Percentiles rank a stretch among this genome's conserved stretches.
These are phyloP conservation scores for Penicillium samsonianum DNA, from an alignment of 495 filamentous ascomycete genomes.

Conservation along the genomic window DNA sequence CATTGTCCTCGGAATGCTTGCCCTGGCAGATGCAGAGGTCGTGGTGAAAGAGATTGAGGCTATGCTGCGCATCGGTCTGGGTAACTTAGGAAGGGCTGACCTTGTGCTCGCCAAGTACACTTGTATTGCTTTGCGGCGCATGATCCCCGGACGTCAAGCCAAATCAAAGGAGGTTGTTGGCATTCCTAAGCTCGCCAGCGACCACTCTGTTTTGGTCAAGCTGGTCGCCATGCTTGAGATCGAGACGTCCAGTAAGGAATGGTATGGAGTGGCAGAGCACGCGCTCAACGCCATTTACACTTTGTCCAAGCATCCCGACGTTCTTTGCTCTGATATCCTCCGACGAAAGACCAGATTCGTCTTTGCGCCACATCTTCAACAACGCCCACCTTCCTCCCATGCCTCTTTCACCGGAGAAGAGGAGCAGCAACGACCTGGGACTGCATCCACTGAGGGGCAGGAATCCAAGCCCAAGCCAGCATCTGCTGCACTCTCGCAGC, in stretches of 20 bases:
- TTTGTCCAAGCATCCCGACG: slow-evolving; percentile 92
- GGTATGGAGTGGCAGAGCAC: slow-evolving; percentile 97
- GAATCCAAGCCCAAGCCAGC: slow-evolving; percentile 39
- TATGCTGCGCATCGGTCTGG: slow-evolving; percentile 88
- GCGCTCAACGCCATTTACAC: slow-evolving; percentile 94
- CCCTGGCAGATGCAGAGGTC: slow-evolving; percentile 87
- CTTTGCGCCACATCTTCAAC: slow-evolving; percentile 56
- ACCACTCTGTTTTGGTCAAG: slow-evolving; percentile 79
- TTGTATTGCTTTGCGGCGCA: slow-evolving; percentile 86
- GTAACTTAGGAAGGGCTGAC: slow-evolving; percentile 74
- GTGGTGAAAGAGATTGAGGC: slow-evolving; percentile 91
- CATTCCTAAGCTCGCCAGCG: slow-evolving; percentile 81
- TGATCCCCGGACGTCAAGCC: slow-evolving; percentile 79
- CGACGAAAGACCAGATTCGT: slow-evolving; percentile 82
- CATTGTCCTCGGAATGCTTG: slow-evolving; percentile 96
- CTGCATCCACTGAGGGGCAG: slow-evolving; percentile 37
- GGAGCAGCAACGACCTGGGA: slow-evolving; percentile 56
- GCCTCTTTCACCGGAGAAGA: slow-evolving; percentile 37
- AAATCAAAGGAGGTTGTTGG: slow-evolving; percentile 66
- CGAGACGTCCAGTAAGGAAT: slow-evolving; percentile 86
- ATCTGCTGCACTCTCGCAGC: slow-evolving; percentile 78
- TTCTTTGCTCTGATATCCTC: slow-evolving; percentile 88
- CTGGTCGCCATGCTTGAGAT: slow-evolving; percentile 85
- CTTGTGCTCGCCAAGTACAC: slow-evolving; percentile 91
- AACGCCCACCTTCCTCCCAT: slow-evolving; percentile 36